A percentile compares a stretch with the other conserved stretches of the same genome.
Evolutionary conservation across 1,139 yeast genomes (phyloP).

Genomic region (Yamadazyma buinensis): DNA sequence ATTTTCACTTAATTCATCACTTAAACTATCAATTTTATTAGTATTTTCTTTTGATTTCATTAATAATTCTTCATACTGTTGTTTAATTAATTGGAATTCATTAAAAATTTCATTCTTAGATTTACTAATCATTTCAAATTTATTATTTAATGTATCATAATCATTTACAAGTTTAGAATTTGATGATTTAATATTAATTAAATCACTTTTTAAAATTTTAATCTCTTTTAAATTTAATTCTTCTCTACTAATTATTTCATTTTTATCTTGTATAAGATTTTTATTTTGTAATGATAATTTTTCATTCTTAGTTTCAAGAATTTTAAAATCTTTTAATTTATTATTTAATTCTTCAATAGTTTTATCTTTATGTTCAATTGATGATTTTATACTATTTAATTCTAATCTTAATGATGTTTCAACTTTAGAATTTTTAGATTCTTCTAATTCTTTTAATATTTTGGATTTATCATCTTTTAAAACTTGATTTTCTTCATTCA

Average conservation of each 20-base stretch:
- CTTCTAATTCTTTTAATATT: conserved; percentile 25
- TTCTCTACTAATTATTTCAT: conserved; percentile 35
- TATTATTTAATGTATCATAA: conserved; percentile 47
- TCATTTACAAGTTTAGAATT: conserved; percentile 51
- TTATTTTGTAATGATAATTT: conserved; percentile 32
- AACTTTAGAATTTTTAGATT: conserved; percentile 29
- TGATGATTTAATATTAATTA: conserved; percentile 43
- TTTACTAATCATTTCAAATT: conserved; percentile 45
- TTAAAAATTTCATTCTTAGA: conserved; percentile 48
- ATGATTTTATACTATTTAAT: conserved; percentile 34
- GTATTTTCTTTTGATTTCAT: conserved; percentile 66
- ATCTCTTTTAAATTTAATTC: conserved; percentile 35
- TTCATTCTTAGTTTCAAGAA: conserved; percentile 33
- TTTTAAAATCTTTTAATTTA: conserved; percentile 31
- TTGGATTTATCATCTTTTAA: conserved; percentile 24
- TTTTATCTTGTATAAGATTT: conserved; percentile 32
- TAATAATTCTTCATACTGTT: conserved; percentile 74
- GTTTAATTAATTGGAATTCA: conserved; percentile 56
- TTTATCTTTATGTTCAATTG: conserved; percentile 46
- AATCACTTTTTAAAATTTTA: conserved; percentile 28
- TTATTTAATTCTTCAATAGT: conserved; percentile 43
- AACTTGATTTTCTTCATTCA: conserved; percentile 20
- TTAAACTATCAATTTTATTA: conserved; percentile 59
- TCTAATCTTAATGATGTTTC: conserved; percentile 43
- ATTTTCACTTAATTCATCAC: conserved; percentile 77